Percentiles rank a stretch among this genome's conserved stretches.
Conservation (phyloP, 169 alveolate species). For the Plasmodium reichenowi region DNA sequence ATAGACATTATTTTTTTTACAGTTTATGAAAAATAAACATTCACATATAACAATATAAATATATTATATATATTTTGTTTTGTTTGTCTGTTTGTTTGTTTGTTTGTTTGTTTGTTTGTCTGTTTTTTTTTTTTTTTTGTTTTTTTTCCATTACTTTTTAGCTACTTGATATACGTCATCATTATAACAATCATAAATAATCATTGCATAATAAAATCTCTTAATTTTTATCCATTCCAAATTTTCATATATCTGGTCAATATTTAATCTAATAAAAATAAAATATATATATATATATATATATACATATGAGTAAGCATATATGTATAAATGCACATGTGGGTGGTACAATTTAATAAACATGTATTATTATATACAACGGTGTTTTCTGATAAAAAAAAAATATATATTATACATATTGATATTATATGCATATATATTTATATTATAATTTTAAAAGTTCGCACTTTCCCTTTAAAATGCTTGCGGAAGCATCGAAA, state of each 20-base stretch:
- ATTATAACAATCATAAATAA: slow-evolving; percentile 43
- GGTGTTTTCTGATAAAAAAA: too few species aligned
- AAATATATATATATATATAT: background rate
- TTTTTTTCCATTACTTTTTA: slow-evolving; percentile 14
- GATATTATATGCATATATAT: background rate
- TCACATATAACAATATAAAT: too few species aligned
- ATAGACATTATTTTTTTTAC: too few species aligned
- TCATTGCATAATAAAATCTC: slow-evolving; percentile 56
- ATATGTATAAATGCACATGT: background rate
- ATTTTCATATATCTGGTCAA: slow-evolving; percentile 45
- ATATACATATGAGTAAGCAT: background rate
- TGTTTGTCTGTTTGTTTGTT: background rate
- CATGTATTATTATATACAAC: too few species aligned
- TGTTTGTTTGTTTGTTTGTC: too few species aligned
- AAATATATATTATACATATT: background rate
- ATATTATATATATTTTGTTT: background rate
- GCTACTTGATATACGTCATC: slow-evolving; percentile 39
- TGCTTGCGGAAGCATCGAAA: background rate
- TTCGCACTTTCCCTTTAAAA: slow-evolving; percentile 49
- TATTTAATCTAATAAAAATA: slow-evolving; percentile 15
- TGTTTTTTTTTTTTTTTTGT: background rate
- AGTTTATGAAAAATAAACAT: too few species aligned
- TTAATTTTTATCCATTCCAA: slow-evolving; percentile 70
- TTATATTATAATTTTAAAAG: background rate
- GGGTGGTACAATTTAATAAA: too few species aligned